Conservation (phyloP, 805 yeast species). For the Wickerhamiella galacta region DNA sequence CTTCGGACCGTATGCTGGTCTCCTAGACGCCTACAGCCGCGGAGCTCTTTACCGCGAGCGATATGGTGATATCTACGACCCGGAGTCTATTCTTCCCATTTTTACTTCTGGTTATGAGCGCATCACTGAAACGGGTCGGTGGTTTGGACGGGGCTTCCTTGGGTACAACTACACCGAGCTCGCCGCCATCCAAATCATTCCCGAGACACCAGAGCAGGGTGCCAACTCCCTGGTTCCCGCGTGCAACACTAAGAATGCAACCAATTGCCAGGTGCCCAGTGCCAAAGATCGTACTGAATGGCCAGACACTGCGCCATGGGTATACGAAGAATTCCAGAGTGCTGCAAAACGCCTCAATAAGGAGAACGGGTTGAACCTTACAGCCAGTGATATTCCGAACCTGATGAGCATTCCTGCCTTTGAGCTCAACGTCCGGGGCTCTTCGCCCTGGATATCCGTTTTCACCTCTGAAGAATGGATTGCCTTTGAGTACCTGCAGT, state of each 20-base stretch:
- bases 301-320: constrained; percentile 2
- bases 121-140: constrained; percentile 19
- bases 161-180: constrained; percentile 15
- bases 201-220: constrained; percentile 13
- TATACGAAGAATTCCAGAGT: constrained; percentile 6
- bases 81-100: constrained; percentile 27
- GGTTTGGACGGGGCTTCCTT: constrained; percentile 18
- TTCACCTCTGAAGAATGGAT: constrained; percentile 18
- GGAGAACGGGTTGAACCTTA: constrained; percentile 21
- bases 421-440: constrained; percentile 34
- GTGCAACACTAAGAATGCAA: constrained; percentile 1
- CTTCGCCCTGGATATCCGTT: constrained; percentile 25
- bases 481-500: constrained; percentile 15
- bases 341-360: constrained; percentile 15
- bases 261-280: constrained; percentile 8
- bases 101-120: constrained; percentile 41
- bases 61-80: constrained; percentile 32
- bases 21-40: constrained; percentile 30
- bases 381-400: constrained; percentile 25
- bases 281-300: not conserved
- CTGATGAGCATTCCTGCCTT: constrained; percentile 33
- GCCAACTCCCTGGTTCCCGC: constrained; percentile 14
- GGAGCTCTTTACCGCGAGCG: constrained; percentile 34
- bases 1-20: constrained; percentile 37
- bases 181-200: constrained; percentile 14